Evolutionary conservation across 352 stramenopile species (phyloP).

Genomic region (Globisporangium viniferum): DNA sequence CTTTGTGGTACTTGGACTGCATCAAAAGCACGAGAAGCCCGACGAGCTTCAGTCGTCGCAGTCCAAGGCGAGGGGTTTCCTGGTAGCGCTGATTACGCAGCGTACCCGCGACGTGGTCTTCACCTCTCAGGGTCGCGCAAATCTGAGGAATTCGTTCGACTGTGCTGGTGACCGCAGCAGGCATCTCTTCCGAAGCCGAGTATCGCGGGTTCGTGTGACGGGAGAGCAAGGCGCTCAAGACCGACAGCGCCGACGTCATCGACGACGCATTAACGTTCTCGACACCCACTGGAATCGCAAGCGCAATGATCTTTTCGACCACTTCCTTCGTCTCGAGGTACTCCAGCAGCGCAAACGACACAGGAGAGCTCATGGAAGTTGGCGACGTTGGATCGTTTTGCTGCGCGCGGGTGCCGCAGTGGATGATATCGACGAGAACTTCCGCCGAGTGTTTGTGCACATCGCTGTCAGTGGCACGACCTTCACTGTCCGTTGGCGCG

Average conservation of each 20-base stretch:
- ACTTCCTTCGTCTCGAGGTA: conserved; percentile 77
- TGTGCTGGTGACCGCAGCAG: conserved; percentile 46
- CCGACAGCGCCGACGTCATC: conserved; percentile 76
- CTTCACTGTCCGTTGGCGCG: conserved; percentile 28
- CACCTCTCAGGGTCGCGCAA: conserved; percentile 53
- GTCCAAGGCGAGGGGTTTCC: conserved; percentile 62
- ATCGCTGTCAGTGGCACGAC: conserved; percentile 50
- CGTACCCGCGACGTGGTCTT: conserved; percentile 60
- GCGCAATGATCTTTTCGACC: conserved; percentile 57
- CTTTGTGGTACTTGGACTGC: conserved; percentile 82
- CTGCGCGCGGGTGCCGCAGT: conserved; percentile 74
- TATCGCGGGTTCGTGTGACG: conserved; percentile 80
- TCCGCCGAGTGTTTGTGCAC: conserved; percentile 84
- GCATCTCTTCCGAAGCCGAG: conserved; percentile 57
- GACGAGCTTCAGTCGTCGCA: conserved; percentile 81
- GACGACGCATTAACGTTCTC: conserved; percentile 49
- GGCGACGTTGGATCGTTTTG: conserved; percentile 67
- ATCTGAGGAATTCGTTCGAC: conserved; percentile 64
- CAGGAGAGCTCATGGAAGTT: conserved; percentile 42
- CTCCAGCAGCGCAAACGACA: conserved; percentile 71
- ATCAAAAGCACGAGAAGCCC: conserved; percentile 74
- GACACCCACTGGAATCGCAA: conserved; percentile 44
- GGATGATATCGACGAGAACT: conserved; percentile 83
- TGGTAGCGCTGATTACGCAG: conserved; percentile 76
- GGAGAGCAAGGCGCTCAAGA: conserved; percentile 73